Conservation (phyloP, 805 yeast species). For the Saccharomycopsis babjevae region DNA sequence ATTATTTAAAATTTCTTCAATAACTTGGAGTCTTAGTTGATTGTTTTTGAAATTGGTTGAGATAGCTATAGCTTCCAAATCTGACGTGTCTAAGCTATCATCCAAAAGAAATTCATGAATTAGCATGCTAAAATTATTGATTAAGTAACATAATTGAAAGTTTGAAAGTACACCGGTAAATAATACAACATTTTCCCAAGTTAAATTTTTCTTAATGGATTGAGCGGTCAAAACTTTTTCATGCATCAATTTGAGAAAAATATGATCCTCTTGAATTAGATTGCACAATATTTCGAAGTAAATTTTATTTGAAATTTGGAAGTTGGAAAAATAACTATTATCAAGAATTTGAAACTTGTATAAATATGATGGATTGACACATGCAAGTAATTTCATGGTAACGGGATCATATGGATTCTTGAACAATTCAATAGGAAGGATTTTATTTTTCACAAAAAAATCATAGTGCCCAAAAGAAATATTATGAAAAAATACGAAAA, state of each 20-base stretch:
- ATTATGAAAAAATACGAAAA: not conserved
- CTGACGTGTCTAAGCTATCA: not conserved
- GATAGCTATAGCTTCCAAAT: not conserved
- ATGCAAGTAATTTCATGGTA: not conserved
- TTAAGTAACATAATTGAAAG: not conserved
- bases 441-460: not conserved
- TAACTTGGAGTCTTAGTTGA: conserved; percentile 2
- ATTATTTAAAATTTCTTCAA: not conserved
- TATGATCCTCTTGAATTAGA: not conserved
- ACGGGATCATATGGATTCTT: not conserved
- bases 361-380: not conserved
- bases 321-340: not conserved
- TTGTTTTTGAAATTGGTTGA: conserved; percentile 5
- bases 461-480: not conserved
- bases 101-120: conserved; percentile 3
- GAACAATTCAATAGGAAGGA: not conserved
- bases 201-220: not conserved
- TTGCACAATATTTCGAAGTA: conserved; percentile 1
- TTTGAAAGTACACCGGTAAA: conserved; percentile 1
- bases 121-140: not conserved
- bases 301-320: not conserved
- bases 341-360: not conserved
- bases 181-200: conserved; percentile 3
- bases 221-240: not conserved
- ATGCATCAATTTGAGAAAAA: not conserved